Evolutionary conservation across 805 yeast genomes (phyloP).

Genomic region (Starmerella stigmatis): DNA sequence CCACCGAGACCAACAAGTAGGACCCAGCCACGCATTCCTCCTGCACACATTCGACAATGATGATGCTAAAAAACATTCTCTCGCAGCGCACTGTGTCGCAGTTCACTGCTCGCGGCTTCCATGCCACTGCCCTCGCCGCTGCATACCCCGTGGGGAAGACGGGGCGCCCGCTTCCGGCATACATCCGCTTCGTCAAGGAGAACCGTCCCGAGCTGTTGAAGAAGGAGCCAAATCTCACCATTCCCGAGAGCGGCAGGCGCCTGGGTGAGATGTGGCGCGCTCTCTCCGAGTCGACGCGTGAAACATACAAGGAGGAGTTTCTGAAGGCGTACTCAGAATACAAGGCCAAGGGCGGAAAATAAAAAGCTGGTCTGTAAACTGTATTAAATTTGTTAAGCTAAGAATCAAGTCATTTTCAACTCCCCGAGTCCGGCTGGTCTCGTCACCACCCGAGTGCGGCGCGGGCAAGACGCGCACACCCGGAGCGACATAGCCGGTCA

Average conservation of each 20-base stretch:
- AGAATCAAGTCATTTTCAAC: too few relatives aligned
- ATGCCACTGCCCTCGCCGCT: slow-evolving; percentile 16
- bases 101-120: slow-evolving; percentile 11
- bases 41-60: neutral
- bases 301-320: slow-evolving; percentile 55
- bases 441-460: too few relatives aligned
- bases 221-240: slow-evolving; percentile 86
- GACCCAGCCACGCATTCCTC: neutral
- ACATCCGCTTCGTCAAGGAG: slow-evolving; percentile 95
- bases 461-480: too few relatives aligned
- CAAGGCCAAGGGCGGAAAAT: neutral
- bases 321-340: slow-evolving; percentile 43
- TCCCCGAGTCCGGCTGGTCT: too few relatives aligned
- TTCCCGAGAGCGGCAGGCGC: slow-evolving; percentile 80
- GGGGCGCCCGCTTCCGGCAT: slow-evolving; percentile 69
- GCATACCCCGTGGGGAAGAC: slow-evolving; percentile 20
- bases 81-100: neutral
- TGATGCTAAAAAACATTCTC: slow-evolving; percentile 1
- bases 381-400: too few relatives aligned
- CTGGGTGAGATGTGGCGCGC: slow-evolving; percentile 96
- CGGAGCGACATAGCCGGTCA: too few relatives aligned
- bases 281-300: slow-evolving; percentile 52
- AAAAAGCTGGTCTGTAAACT: too few relatives aligned
- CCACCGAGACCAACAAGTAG: neutral
- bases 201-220: slow-evolving; percentile 87